Evolutionary conservation across 148 eudicot species (phyloP).

Genomic region (Euryodendron excelsum): DNA sequence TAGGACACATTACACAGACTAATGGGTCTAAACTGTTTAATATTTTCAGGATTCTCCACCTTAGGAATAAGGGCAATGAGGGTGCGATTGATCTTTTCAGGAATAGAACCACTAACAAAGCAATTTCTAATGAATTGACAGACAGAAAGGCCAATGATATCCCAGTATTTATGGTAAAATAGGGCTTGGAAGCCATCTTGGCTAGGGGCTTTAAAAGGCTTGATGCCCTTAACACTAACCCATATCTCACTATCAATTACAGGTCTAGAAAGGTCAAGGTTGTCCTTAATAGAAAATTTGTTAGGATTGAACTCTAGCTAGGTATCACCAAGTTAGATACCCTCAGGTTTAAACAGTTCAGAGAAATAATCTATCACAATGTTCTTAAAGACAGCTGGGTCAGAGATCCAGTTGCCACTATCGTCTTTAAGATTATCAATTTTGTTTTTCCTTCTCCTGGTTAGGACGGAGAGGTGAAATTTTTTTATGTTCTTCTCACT

Average conservation of each 20-base stretch:
- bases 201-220: background rate
- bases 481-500: no score
- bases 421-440: background rate
- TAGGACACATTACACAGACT: background rate
- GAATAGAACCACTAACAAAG: background rate
- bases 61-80: background rate
- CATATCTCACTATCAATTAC: background rate
- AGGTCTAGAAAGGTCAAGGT: background rate
- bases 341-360: background rate
- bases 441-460: background rate
- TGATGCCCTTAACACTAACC: background rate
- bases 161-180: background rate
- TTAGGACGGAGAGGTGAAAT: background rate
- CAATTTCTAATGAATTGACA: background rate
- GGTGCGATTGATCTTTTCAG: background rate
- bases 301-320: no score
- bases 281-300: no score
- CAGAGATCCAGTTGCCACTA: background rate
- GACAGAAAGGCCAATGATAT: background rate
- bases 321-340: no score
- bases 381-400: background rate
- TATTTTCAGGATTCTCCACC: no score
- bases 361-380: background rate
- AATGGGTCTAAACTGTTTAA: background rate
- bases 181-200: background rate